phyloP scores from a whole-genome alignment of 108 stramenopile species.

The Pseudonitzschia multiseries region DNA sequence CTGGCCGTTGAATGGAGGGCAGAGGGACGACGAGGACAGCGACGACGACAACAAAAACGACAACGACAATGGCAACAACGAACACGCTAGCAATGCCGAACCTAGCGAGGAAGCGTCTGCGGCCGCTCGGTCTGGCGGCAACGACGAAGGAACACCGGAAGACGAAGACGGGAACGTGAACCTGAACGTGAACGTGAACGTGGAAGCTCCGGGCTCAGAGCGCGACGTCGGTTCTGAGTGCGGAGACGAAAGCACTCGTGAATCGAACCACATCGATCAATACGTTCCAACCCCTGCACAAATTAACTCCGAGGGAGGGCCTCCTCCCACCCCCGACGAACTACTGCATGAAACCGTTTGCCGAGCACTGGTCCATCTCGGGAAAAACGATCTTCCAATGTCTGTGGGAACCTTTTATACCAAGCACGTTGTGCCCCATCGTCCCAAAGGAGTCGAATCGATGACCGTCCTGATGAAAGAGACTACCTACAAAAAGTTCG shows the following conservation, averaged over 20 bases:
- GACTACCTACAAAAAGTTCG: constrained; percentile 78
- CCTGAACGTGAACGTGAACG: constrained; percentile 15
- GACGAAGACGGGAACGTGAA: constrained; percentile 18
- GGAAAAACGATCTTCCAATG: constrained; percentile 67
- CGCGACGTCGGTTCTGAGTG: too few relatives aligned
- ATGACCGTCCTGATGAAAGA: constrained; percentile 58
- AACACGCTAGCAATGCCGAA: constrained; percentile 12
- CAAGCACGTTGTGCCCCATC: constrained; percentile 55
- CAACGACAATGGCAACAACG: constrained; percentile 18
- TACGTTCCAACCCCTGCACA: too few relatives aligned
- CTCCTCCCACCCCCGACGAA: constrained; percentile 31
- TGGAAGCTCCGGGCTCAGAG: neutral
- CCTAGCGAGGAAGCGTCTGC: neutral
- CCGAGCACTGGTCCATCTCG: constrained; percentile 42
- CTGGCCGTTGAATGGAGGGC: constrained; percentile 24
- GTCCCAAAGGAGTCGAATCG: constrained; percentile 32
- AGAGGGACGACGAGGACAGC: neutral
- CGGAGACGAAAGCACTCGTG: neutral
- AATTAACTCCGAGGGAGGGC: too few relatives aligned
- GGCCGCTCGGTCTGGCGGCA: neutral
- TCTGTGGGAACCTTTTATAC: constrained; percentile 68
- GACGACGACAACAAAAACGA: neutral
- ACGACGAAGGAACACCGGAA: constrained; percentile 1
- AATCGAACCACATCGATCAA: neutral
- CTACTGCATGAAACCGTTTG: constrained; percentile 49